Evolutionary conservation across 176 grass and related monocot species (phyloP).

Genomic region (Cymbopogon citratus): DNA sequence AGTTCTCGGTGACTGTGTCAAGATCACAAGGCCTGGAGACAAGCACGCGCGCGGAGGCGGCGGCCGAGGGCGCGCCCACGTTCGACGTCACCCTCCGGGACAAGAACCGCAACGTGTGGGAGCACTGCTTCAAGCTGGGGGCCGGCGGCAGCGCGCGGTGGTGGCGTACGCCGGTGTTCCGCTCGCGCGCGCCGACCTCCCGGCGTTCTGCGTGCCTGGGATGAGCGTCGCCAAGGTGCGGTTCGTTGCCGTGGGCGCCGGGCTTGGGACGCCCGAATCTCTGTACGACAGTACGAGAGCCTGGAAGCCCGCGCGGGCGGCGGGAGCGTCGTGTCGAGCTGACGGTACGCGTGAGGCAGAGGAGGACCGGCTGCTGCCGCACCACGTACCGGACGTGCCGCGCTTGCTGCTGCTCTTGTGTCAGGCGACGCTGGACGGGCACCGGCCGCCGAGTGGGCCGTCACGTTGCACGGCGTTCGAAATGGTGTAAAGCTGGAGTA

Average conservation of each 20-base stretch:
- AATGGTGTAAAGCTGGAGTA: no score
- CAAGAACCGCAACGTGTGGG: neutral
- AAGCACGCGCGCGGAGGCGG: neutral
- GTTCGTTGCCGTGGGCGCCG: neutral
- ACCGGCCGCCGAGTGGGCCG: neutral
- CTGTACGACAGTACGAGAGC: neutral
- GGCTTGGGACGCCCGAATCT: neutral
- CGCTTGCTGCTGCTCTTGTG: neutral
- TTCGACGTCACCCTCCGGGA: conserved; percentile 10
- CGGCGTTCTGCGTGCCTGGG: neutral
- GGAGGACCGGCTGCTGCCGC: neutral
- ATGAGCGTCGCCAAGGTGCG: neutral
- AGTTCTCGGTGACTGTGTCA: conserved; percentile 5
- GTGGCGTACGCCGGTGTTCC: conserved; percentile 24
- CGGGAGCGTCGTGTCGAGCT: conserved; percentile 4
- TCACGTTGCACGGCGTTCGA: neutral
- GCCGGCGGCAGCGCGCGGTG: neutral
- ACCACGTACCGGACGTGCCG: neutral
- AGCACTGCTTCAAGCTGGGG: neutral
- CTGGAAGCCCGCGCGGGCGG: neutral
- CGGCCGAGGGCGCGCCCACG: neutral
- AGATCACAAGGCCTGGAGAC: neutral
- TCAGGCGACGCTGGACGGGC: conserved; percentile 3
- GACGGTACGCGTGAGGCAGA: neutral
- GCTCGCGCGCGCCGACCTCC: neutral